Evolutionary conservation across 1,284 basidiomycete genomes (phyloP), one percentile per base, ranked within the genome.

Genomic region (Bjerkandera adusta): DNA sequence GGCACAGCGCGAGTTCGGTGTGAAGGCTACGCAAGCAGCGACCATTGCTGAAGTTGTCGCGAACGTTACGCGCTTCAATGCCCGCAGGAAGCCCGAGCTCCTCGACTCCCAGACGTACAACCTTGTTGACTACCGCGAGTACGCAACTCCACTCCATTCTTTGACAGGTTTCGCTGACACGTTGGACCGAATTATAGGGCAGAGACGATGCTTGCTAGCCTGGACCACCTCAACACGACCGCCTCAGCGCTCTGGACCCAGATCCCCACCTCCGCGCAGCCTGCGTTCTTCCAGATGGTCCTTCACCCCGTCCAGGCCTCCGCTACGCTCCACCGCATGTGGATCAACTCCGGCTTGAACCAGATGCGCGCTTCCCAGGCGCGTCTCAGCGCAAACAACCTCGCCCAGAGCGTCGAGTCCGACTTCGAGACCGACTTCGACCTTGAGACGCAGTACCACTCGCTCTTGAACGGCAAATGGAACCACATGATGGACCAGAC

Each of bases 231-330:
- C 12, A 67, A 71, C 44, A 61, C 67, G 1, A 68, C 75, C 2
- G 83, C 83, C 2, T 75, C 75, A 0, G 62, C 65, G 1, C 68
- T 86, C n/a, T 81, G 82, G 65, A 70, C 80, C 51, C 63, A 62
- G 16, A 64, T 87, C 0, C 61, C 76, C 0, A 53, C 63, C 2
- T 64, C 53, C 2, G 69, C 66, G 50, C 68, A 82, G 55, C 68
- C 81, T 0, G 74, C 85, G 0, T 88, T 80, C 69, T 86, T 81
- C 72, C 72, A 88, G 61, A 70, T 83, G 16, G 73, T 88, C 0
- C 79, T 81, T 16, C 81, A 84, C 52, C 77, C 81, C 1, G 72
- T 85, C 7, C 64, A 75, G 41, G 82, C 82, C 1, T 78, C 77
- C 49, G 66, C 68, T 20, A 85, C 79, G 45, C 60, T 85, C 7